Conservation (phyloP, 2,329 filamentous ascomycete genomes). For the Aspergillus arachidicola region DNA sequence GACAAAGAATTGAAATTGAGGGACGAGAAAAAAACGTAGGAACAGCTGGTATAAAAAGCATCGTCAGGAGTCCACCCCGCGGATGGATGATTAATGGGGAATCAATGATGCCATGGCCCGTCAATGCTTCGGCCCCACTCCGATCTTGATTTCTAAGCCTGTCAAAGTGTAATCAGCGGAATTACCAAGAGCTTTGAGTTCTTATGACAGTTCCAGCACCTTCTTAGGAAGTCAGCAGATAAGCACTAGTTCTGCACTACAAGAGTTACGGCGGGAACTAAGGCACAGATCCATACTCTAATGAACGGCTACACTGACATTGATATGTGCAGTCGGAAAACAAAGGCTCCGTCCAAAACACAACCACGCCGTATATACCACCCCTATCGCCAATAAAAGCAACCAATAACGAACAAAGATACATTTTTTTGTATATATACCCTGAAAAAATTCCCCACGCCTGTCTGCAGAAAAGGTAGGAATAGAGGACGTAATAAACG, state of each 20-base stretch:
- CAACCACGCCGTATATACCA: background rate
- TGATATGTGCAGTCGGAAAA: background rate
- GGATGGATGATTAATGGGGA: slow-evolving; percentile 10
- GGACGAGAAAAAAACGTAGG: background rate
- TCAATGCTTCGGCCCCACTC: background rate
- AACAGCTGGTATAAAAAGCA: slow-evolving; percentile 1
- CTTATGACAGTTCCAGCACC: background rate
- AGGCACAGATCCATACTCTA: background rate
- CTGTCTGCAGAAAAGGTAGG: background rate
- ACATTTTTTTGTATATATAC: background rate
- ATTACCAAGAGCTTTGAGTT: too few species aligned
- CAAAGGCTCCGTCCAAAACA: background rate
- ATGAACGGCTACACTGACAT: background rate
- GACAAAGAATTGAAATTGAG: background rate
- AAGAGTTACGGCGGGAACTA: slow-evolving; percentile 1
- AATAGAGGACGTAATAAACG: background rate
- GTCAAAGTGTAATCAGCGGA: background rate
- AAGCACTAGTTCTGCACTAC: background rate
- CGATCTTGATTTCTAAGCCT: slow-evolving; percentile 16
- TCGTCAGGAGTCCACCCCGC: slow-evolving; percentile 5
- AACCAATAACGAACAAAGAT: background rate
- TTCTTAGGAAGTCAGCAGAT: background rate
- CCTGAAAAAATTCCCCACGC: background rate
- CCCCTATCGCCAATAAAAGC: background rate
- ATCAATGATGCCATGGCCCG: slow-evolving; percentile 10